A percentile compares a stretch with the other conserved stretches of the same genome.
Evolutionary conservation across 495 filamentous ascomycete species (phyloP).

Genomic region (Cryomyces minteri): DNA sequence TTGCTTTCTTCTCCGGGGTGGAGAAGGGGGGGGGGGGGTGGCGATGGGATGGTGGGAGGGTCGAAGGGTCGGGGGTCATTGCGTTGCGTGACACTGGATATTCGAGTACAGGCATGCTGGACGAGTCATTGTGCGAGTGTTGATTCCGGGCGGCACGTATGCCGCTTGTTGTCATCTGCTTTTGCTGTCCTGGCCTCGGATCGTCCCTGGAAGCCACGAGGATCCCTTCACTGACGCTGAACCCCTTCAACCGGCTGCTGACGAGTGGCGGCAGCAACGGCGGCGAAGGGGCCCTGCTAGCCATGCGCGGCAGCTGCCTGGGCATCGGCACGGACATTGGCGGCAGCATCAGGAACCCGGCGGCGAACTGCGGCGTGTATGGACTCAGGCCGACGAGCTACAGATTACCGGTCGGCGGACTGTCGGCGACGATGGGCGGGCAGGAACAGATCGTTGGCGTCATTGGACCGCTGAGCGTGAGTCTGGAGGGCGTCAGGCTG

Average conservation of each 20-base stretch:
- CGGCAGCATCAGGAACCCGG: slow-evolving; percentile 18
- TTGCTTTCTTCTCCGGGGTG: too few relatives aligned
- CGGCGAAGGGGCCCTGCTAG: slow-evolving; percentile 34
- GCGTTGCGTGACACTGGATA: too few relatives aligned
- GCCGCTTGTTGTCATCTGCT: too few relatives aligned
- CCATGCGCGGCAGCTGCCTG: slow-evolving; percentile 22
- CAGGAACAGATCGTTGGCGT: slow-evolving; percentile 25
- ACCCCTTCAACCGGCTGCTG: slow-evolving; percentile 37
- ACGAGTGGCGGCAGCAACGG: slow-evolving; percentile 46
- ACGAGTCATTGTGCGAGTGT: too few relatives aligned
- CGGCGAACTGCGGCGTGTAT: slow-evolving; percentile 14
- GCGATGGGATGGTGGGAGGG: too few relatives aligned
- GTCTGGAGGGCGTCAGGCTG: slow-evolving; percentile 26
- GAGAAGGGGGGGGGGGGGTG: too few relatives aligned
- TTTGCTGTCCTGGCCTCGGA: too few relatives aligned
- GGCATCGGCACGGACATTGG: slow-evolving; percentile 21
- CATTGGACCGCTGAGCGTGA: slow-evolving; percentile 31
- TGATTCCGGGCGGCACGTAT: too few relatives aligned
- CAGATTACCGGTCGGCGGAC: slow-evolving; percentile 11
- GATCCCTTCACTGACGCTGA: too few relatives aligned
- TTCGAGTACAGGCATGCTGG: too few relatives aligned
- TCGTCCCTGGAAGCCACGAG: too few relatives aligned
- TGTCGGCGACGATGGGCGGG: background rate
- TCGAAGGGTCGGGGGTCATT: too few relatives aligned
- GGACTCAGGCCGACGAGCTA: slow-evolving; percentile 14